Conservation (phyloP, 2,329 filamentous ascomycete genomes). For the Xylaria sp. region DNA sequence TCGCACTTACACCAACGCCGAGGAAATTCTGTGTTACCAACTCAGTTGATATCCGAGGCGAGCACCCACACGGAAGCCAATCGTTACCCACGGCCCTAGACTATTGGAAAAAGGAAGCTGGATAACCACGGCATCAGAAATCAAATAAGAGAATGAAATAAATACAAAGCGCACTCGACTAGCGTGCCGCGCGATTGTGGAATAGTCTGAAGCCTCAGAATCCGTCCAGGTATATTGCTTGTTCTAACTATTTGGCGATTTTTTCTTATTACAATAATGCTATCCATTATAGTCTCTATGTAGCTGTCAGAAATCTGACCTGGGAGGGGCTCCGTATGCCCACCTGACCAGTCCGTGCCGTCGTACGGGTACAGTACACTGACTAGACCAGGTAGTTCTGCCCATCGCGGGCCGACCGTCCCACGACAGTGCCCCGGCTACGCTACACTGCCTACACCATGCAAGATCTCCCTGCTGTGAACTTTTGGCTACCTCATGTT, state of each 20-base stretch:
- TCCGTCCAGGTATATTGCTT: not conserved
- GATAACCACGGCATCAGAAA: slow-evolving; percentile 38
- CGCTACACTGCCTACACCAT: not conserved
- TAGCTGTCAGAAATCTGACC: not conserved
- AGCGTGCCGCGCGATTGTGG: slow-evolving; percentile 5
- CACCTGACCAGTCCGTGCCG: slow-evolving; percentile 9
- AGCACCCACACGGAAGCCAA: slow-evolving; percentile 35
- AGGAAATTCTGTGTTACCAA: not conserved
- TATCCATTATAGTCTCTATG: not conserved
- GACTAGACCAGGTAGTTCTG: not conserved
- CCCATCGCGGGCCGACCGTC: slow-evolving; percentile 26
- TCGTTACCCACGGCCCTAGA: slow-evolving; percentile 41
- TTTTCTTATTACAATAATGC: slow-evolving; percentile 2
- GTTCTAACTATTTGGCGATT: not conserved
- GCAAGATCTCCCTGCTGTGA: slow-evolving; percentile 23
- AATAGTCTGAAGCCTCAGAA: slow-evolving; percentile 7
- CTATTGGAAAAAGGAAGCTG: slow-evolving; percentile 46
- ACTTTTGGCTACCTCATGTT: slow-evolving; percentile 12
- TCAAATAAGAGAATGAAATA: not conserved
- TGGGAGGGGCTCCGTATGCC: not conserved
- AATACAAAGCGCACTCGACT: not conserved
- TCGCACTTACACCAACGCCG: slow-evolving; percentile 2
- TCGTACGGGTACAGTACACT: not conserved
- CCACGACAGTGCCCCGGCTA: slow-evolving; percentile 19
- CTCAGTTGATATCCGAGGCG: slow-evolving; percentile 33